These are phyloP conservation scores for Pelagomonas calceolata DNA, from an alignment of 108 stramenopile species.

Conservation along the genomic window DNA sequence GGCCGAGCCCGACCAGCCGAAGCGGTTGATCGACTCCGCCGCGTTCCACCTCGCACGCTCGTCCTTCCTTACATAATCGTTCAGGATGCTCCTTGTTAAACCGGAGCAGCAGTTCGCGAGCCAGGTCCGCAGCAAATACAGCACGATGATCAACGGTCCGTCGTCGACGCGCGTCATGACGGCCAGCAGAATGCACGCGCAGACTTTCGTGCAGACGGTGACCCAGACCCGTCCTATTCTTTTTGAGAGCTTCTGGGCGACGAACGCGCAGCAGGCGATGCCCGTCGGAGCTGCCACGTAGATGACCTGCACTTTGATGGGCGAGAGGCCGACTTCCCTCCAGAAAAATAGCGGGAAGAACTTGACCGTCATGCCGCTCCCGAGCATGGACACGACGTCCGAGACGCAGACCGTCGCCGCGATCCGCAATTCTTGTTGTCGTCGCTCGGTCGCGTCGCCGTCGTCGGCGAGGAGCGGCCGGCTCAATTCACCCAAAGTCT, in stretches of 20 bases:
- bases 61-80: conserved; percentile 40
- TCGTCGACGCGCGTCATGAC: conserved; percentile 22
- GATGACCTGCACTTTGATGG: conserved; percentile 45
- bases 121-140: conserved; percentile 36
- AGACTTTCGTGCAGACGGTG: conserved; percentile 30
- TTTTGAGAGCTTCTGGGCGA: conserved; percentile 24
- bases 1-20: conserved; percentile 20
- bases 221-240: conserved; percentile 30
- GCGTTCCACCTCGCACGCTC: conserved; percentile 42
- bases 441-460: too few species aligned
- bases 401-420: background rate
- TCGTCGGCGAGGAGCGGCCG: too few species aligned
- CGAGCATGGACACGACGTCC: conserved; percentile 16
- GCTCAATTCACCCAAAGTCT: too few species aligned
- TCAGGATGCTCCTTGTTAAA: conserved; percentile 39
- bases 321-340: conserved; percentile 32
- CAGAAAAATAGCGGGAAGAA: conserved; percentile 61
- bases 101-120: conserved; percentile 43
- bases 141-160: conserved; percentile 8
- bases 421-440: too few species aligned
- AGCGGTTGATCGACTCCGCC: conserved; percentile 37
- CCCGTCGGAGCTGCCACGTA: conserved; percentile 40
- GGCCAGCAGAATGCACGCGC: conserved; percentile 26
- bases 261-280: conserved; percentile 30
- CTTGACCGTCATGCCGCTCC: conserved; percentile 60